These are phyloP conservation scores for Fusarium sp. DNA, from an alignment of 2,329 filamentous ascomycete genomes.

Conservation along the genomic window DNA sequence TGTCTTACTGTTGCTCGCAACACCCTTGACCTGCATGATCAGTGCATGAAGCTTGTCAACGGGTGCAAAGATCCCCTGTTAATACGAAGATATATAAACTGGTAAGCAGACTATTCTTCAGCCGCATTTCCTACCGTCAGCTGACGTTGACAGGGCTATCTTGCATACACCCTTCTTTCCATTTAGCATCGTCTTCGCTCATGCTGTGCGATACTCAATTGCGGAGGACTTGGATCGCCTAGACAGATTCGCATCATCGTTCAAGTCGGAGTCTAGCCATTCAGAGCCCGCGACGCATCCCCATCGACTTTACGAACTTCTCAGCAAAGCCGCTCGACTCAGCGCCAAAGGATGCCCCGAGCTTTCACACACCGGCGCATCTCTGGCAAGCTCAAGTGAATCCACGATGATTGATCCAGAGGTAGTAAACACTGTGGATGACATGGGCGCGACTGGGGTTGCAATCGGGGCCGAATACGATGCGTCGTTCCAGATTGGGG, in stretches of 20 bases:
- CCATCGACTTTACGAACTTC: slow-evolving; percentile 46
- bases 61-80: slow-evolving; percentile 42
- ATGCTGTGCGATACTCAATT: slow-evolving; percentile 37
- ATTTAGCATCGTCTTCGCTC: slow-evolving; percentile 50
- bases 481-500: neutral
- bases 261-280: slow-evolving; percentile 27
- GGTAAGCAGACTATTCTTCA: slow-evolving; percentile 31
- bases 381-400: neutral
- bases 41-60: slow-evolving; percentile 43
- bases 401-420: neutral
- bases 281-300: slow-evolving; percentile 43
- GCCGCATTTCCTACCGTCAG: neutral
- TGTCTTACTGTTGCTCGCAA: slow-evolving; percentile 47
- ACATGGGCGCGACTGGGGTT: neutral
- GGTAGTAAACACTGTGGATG: neutral
- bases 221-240: slow-evolving; percentile 28
- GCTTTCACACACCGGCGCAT: neutral
- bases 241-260: slow-evolving; percentile 46
- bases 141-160: slow-evolving; percentile 44
- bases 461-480: neutral
- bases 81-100: slow-evolving; percentile 49
- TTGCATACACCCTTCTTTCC: slow-evolving; percentile 50
- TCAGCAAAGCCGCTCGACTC: slow-evolving; percentile 46
- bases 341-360: slow-evolving; percentile 27
- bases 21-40: slow-evolving; percentile 46